phyloP scores from a whole-genome alignment of 345 rosid genomes.

The Ceriops decandra region DNA sequence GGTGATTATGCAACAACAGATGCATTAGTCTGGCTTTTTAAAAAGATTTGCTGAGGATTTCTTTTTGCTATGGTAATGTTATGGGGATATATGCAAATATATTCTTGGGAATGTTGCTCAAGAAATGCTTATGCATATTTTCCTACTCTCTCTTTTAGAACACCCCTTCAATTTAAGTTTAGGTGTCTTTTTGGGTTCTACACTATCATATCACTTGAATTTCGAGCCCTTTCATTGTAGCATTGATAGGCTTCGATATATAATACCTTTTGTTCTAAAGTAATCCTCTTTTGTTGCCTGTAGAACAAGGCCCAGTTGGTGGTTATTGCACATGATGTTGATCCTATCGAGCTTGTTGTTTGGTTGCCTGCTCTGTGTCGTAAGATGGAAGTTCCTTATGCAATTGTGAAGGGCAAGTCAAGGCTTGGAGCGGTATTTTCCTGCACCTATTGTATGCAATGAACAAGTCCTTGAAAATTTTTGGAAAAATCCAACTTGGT shows the following conservation, averaged over 20 bases:
- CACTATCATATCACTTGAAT: background rate
- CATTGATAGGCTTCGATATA: background rate
- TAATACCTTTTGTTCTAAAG: background rate
- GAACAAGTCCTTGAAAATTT: background rate
- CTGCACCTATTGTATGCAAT: background rate
- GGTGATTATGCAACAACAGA: background rate
- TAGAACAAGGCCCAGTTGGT: slow-evolving; percentile 78
- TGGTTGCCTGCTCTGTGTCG: slow-evolving; percentile 88
- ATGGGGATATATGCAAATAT: too few relatives aligned
- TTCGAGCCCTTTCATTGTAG: background rate
- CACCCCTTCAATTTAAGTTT: too few relatives aligned
- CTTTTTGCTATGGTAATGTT: background rate
- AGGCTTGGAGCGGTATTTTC: slow-evolving; percentile 60
- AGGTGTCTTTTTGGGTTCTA: too few relatives aligned
- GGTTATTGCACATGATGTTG: slow-evolving; percentile 80
- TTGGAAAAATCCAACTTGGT: background rate
- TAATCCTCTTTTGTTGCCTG: background rate
- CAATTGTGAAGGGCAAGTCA: slow-evolving; percentile 74
- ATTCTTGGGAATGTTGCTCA: too few relatives aligned
- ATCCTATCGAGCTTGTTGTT: slow-evolving; percentile 80
- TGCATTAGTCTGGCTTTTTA: too few relatives aligned
- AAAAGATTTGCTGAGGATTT: background rate
- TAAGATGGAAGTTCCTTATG: slow-evolving; percentile 85
- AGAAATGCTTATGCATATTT: too few relatives aligned
- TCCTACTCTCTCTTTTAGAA: too few relatives aligned